Evolutionary conservation across 2,329 filamentous ascomycete genomes (phyloP).

Genomic region (Alternaria solani): DNA sequence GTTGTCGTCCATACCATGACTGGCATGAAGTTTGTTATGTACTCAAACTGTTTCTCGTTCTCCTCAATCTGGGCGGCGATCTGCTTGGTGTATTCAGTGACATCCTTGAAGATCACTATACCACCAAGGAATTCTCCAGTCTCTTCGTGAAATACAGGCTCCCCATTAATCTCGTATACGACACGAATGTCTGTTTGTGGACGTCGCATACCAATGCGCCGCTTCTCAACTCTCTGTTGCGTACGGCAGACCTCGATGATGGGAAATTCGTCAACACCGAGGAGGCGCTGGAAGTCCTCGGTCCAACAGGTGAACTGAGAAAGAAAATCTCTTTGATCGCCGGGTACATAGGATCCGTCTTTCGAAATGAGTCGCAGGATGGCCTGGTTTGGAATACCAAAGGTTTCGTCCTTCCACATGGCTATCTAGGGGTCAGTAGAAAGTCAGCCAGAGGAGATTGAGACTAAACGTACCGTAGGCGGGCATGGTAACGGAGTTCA

Average conservation of each 20-base stretch:
- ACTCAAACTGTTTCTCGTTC: constrained; percentile 76
- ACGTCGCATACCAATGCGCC: constrained; percentile 69
- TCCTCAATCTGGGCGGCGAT: constrained; percentile 74
- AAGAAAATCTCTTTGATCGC: constrained; percentile 62
- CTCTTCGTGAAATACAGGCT: constrained; percentile 70
- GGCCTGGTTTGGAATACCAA: constrained; percentile 76
- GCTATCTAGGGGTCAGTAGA: constrained; percentile 43
- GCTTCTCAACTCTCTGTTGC: constrained; percentile 65
- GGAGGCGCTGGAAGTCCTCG: constrained; percentile 68
- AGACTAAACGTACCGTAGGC: constrained; percentile 61
- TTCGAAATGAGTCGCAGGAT: constrained; percentile 55
- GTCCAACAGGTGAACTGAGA: constrained; percentile 68
- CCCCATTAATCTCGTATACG: constrained; percentile 71
- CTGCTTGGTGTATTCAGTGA: constrained; percentile 73
- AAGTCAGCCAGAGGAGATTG: not conserved
- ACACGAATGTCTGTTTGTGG: constrained; percentile 61
- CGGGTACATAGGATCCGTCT: constrained; percentile 46
- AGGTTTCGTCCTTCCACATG: constrained; percentile 82
- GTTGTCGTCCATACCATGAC: constrained; percentile 75
- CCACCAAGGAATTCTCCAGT: constrained; percentile 78
- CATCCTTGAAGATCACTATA: constrained; percentile 74
- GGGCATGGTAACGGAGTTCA: constrained; percentile 78
- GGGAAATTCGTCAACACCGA: constrained; percentile 70
- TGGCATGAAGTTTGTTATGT: constrained; percentile 72
- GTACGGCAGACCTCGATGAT: constrained; percentile 70